A percentile compares a stretch with the other conserved stretches of the same genome.
phyloP scores from a whole-genome alignment of 352 stramenopile genomes.

The Pythium aphanidermatum region DNA sequence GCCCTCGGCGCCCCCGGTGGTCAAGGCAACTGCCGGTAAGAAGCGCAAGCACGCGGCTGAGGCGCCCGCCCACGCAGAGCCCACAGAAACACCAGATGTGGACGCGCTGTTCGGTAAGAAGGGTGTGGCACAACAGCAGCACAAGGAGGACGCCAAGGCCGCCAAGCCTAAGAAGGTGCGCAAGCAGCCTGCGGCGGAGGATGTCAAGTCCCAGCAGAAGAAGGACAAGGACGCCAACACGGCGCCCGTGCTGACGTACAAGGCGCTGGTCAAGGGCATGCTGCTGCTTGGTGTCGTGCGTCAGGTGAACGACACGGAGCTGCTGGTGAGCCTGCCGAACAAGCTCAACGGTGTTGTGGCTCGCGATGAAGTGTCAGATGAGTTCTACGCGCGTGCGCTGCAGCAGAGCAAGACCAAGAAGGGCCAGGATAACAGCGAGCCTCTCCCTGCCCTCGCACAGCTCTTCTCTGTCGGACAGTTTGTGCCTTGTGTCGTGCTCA shows the following conservation, averaged over 20 bases:
- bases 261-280: constrained; percentile 56
- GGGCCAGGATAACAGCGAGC: constrained; percentile 21
- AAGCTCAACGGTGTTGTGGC: constrained; percentile 91
- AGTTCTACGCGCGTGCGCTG: constrained; percentile 43
- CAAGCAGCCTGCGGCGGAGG: constrained; percentile 6
- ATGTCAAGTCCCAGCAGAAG: constrained; percentile 22
- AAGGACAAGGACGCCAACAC: constrained; percentile 21
- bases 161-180: constrained; percentile 19
- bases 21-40: constrained; percentile 8
- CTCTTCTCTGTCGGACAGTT: constrained; percentile 81
- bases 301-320: constrained; percentile 79
- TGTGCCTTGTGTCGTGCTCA: constrained; percentile 77
- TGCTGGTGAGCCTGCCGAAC: constrained; percentile 90
- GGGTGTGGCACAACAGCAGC: constrained; percentile 30
- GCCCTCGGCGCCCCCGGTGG: neutral
- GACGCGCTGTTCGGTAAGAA: constrained; percentile 80
- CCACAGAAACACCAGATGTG: no score
- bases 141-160: constrained; percentile 12
- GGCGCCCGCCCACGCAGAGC: no score
- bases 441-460: constrained; percentile 35
- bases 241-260: constrained; percentile 56
- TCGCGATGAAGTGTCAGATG: constrained; percentile 70
- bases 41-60: constrained; percentile 14
- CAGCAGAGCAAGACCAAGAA: constrained; percentile 22
- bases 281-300: constrained; percentile 86